These are phyloP conservation scores for Colletotrichum sp. DNA, from an alignment of 2,329 filamentous ascomycete species.

Conservation along the genomic window DNA sequence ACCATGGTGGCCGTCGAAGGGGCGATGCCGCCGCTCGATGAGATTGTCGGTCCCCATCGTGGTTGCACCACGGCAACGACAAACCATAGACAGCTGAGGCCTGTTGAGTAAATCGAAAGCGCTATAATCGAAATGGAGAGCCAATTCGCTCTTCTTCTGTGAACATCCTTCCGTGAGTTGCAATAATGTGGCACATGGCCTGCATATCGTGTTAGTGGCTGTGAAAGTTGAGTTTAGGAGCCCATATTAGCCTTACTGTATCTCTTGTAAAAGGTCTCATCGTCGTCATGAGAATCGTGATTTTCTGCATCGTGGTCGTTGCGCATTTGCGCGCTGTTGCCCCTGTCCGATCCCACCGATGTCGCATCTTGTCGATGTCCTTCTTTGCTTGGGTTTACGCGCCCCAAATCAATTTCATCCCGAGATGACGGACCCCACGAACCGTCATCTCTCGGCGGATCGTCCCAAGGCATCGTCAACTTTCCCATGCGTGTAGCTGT, in stretches of 20 bases:
- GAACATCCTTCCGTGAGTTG: constrained; percentile 35
- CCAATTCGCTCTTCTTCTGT: constrained; percentile 45
- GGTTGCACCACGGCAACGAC: constrained; percentile 66
- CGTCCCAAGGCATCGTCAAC: constrained; percentile 12
- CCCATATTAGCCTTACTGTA: constrained; percentile 27
- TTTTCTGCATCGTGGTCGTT: background rate
- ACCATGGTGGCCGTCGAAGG: constrained; percentile 71
- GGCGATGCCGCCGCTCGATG: constrained; percentile 55
- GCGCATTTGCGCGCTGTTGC: background rate
- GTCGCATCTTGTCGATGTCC: background rate
- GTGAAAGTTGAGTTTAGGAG: background rate
- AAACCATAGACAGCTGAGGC: constrained; percentile 71
- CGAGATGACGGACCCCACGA: background rate
- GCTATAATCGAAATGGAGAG: constrained; percentile 51
- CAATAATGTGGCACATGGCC: constrained; percentile 36
- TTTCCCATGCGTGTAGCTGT: background rate
- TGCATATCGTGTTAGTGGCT: background rate
- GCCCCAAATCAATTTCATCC: constrained; percentile 2
- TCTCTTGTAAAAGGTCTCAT: constrained; percentile 33
- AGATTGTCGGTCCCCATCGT: constrained; percentile 64
- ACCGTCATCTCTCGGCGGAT: background rate
- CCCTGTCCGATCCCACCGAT: background rate
- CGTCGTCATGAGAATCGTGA: constrained; percentile 24
- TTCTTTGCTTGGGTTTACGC: background rate
- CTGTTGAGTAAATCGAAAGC: constrained; percentile 66